Conservation (phyloP, 2,329 filamentous ascomycete genomes). For the Nemania sp. region DNA sequence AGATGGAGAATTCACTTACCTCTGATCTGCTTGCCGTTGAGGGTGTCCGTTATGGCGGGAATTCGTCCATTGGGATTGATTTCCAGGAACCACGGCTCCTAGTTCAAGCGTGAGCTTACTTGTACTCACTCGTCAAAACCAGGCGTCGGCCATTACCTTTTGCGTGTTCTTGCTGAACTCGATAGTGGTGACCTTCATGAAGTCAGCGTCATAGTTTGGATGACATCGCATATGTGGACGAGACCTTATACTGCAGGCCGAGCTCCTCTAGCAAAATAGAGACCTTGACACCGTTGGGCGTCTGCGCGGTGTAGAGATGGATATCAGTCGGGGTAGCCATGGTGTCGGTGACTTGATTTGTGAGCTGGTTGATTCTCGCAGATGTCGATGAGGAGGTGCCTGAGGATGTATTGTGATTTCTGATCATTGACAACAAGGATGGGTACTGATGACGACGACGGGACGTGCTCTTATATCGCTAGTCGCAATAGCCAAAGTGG, state of each 20-base stretch:
- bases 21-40: conserved; percentile 73
- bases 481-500: neutral
- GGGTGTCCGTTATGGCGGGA: conserved; percentile 81
- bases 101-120: neutral
- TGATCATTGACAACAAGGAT: neutral
- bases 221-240: neutral
- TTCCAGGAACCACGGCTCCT: conserved; percentile 79
- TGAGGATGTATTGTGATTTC: neutral
- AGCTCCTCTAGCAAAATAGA: conserved; percentile 88
- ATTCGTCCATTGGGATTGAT: conserved; percentile 96
- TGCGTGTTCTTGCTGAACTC: conserved; percentile 77
- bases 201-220: conserved; percentile 3
- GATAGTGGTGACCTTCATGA: conserved; percentile 59
- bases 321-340: conserved; percentile 65
- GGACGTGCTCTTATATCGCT: conserved; percentile 1
- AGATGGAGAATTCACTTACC: conserved; percentile 20
- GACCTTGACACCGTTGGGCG: conserved; percentile 89
- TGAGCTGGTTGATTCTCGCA: conserved; percentile 28
- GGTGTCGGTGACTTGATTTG: conserved; percentile 37
- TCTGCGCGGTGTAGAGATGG: conserved; percentile 79
- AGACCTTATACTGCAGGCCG: conserved; percentile 76
- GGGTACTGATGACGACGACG: too few relatives aligned
- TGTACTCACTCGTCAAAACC: neutral
- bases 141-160: conserved; percentile 52
- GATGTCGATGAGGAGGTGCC: conserved; percentile 7